Percentiles rank a stretch among this genome's conserved stretches.
phyloP scores from a whole-genome alignment of 805 yeast genomes.

The Blastobotrys mokoenaii region DNA sequence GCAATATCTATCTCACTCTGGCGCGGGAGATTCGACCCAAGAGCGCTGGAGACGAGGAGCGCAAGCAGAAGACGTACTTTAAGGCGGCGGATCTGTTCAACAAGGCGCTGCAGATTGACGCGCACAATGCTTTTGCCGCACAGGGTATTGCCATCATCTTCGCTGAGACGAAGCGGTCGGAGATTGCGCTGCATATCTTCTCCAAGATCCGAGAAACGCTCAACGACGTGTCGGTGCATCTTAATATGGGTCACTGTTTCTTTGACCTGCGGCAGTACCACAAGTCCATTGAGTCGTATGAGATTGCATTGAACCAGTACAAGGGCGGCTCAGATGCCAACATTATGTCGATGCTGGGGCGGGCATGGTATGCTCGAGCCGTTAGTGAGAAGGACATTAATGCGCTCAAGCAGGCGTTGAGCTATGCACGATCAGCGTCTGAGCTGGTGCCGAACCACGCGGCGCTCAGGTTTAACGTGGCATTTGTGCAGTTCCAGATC shows the following conservation, averaged over 20 bases:
- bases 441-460: constrained; percentile 33
- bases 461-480: constrained; percentile 64
- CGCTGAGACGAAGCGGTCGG: constrained; percentile 66
- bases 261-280: constrained; percentile 73
- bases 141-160: constrained; percentile 93
- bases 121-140: constrained; percentile 87
- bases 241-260: constrained; percentile 83
- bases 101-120: constrained; percentile 78
- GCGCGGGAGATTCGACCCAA: constrained; percentile 64
- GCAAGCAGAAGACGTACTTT: constrained; percentile 63
- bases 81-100: constrained; percentile 90
- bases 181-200: constrained; percentile 75
- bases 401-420: constrained; percentile 54
- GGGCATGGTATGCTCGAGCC: constrained; percentile 84
- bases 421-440: constrained; percentile 50
- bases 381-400: constrained; percentile 53
- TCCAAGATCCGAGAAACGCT: constrained; percentile 85
- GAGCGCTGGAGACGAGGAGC: constrained; percentile 42
- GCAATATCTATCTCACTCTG: constrained; percentile 70
- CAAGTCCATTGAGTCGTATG: constrained; percentile 83
- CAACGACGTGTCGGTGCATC: constrained; percentile 70
- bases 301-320: constrained; percentile 62
- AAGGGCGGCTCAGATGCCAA: constrained; percentile 49
- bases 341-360: constrained; percentile 64
- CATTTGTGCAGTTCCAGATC: constrained; percentile 75